Conservation (phyloP, 345 rosid species). For the Passiflora organensis region DNA sequence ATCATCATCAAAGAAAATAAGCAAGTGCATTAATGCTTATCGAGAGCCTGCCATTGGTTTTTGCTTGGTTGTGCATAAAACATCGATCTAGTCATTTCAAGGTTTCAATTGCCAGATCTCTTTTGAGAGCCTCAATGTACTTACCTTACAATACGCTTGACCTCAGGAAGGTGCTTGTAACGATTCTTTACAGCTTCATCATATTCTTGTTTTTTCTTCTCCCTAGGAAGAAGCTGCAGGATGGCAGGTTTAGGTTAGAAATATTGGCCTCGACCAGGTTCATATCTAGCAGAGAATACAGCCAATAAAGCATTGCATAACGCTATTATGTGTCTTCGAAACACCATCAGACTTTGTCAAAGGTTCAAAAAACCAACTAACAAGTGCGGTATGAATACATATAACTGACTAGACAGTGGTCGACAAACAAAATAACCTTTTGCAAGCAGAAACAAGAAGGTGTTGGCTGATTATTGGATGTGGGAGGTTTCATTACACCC, state of each 20-base stretch:
- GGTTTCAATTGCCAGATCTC: too few species aligned
- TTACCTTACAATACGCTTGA: constrained; percentile 84
- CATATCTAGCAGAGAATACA: neutral
- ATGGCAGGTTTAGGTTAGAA: constrained; percentile 4
- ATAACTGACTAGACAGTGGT: neutral
- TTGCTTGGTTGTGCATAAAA: too few species aligned
- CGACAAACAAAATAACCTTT: neutral
- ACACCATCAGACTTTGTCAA: neutral
- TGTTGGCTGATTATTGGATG: too few species aligned
- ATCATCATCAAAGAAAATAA: constrained; percentile 6
- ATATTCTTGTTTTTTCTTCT: constrained; percentile 72
- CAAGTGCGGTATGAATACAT: neutral
- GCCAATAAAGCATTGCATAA: neutral
- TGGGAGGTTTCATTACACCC: too few species aligned
- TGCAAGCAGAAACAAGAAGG: too few species aligned
- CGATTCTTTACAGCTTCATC: constrained; percentile 78
- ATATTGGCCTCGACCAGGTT: neutral
- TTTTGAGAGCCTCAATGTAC: neutral
- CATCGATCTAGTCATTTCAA: too few species aligned
- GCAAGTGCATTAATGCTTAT: neutral
- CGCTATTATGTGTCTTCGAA: neutral
- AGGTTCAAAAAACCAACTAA: neutral
- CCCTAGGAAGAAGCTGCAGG: constrained; percentile 82
- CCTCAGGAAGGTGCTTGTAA: constrained; percentile 82
- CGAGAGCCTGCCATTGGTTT: too few species aligned